Evolutionary conservation across 805 yeast species (phyloP).

Genomic region (Candida berthetii): DNA sequence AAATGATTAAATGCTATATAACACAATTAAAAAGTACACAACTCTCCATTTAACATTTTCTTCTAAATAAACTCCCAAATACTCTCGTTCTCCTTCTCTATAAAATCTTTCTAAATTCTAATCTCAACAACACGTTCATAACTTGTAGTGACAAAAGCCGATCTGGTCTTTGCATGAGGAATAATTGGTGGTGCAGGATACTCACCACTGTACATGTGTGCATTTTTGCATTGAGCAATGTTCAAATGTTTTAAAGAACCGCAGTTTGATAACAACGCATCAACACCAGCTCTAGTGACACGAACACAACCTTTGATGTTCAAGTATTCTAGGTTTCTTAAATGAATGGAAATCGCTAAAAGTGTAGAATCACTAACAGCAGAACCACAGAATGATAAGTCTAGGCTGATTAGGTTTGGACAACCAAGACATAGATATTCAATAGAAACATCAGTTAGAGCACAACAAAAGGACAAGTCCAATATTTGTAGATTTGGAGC

Average conservation of each 20-base stretch:
- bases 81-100: neutral
- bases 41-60: no score
- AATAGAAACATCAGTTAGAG: constrained; percentile 60
- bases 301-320: constrained; percentile 65
- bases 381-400: constrained; percentile 70
- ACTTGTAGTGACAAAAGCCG: constrained; percentile 51
- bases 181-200: constrained; percentile 49
- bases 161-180: constrained; percentile 43
- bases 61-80: no score
- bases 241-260: constrained; percentile 46
- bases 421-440: constrained; percentile 67
- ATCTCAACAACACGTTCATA: constrained; percentile 53
- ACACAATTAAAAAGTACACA: no score
- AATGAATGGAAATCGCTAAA: constrained; percentile 49
- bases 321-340: constrained; percentile 41
- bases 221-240: constrained; percentile 68
- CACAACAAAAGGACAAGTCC: constrained; percentile 71
- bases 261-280: constrained; percentile 54
- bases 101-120: constrained; percentile 28
- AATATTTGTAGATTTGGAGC: constrained; percentile 51
- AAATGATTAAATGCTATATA: no score
- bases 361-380: constrained; percentile 73
- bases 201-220: constrained; percentile 56
- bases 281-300: constrained; percentile 74
- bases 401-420: constrained; percentile 42